Evolutionary conservation across 1,284 basidiomycete genomes (phyloP).

Genomic region (Cryptococcus hybrid): DNA sequence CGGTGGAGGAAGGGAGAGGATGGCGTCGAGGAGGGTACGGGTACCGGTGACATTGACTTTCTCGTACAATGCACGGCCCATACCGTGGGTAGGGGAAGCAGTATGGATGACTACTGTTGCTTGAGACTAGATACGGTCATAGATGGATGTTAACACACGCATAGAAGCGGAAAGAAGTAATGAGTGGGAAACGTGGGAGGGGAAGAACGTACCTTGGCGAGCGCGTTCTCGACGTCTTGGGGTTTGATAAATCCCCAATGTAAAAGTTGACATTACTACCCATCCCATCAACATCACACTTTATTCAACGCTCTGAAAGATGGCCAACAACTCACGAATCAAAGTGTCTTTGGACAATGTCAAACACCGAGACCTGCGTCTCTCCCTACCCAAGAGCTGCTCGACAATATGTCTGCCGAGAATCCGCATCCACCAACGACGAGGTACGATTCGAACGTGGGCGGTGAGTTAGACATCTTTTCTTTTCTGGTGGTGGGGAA

Average conservation of each 20-base stretch:
- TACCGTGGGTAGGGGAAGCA: slow-evolving; percentile 79
- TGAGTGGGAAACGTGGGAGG: background rate
- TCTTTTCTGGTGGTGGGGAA: background rate
- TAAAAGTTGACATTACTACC: slow-evolving; percentile 72
- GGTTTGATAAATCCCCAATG: slow-evolving; percentile 78
- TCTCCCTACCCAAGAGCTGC: slow-evolving; percentile 75
- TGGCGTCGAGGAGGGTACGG: slow-evolving; percentile 74
- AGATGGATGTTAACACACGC: slow-evolving; percentile 1
- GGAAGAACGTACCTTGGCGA: slow-evolving; percentile 62
- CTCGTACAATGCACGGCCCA: slow-evolving; percentile 72
- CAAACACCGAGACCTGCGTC: slow-evolving; percentile 71
- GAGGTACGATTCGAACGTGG: slow-evolving; percentile 52
- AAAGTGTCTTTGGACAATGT: slow-evolving; percentile 81
- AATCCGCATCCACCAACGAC: slow-evolving; percentile 89
- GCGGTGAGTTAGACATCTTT: slow-evolving; percentile 1
- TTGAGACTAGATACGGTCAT: slow-evolving; percentile 58
- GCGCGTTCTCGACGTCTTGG: slow-evolving; percentile 65
- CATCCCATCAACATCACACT: slow-evolving; percentile 3
- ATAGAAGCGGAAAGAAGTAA: background rate
- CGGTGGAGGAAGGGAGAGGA: slow-evolving; percentile 65
- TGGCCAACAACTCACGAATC: slow-evolving; percentile 51
- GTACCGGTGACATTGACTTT: slow-evolving; percentile 96
- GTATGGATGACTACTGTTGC: slow-evolving; percentile 92
- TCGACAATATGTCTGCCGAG: slow-evolving; percentile 87
- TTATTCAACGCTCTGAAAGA: background rate